These are phyloP conservation scores for Ampelomyces quisqualis DNA, from an alignment of 2,329 filamentous ascomycete genomes.

Conservation along the genomic window DNA sequence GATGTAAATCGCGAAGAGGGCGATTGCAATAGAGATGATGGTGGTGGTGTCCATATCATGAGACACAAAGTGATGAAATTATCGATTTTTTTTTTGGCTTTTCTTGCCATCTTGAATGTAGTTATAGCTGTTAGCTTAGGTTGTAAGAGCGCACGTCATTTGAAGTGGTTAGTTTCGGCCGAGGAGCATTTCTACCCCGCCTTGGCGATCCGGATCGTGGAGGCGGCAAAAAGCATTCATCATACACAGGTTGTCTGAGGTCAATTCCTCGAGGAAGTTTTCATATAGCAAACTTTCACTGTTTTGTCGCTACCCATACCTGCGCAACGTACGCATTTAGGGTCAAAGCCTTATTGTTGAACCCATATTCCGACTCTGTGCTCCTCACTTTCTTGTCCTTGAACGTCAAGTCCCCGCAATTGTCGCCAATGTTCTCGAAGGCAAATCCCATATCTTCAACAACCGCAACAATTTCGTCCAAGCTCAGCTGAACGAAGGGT, in stretches of 20 bases:
- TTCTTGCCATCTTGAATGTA: not conserved
- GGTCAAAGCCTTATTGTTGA: constrained; percentile 53
- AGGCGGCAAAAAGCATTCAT: too few species aligned
- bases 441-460: constrained; percentile 55
- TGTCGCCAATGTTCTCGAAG: constrained; percentile 49
- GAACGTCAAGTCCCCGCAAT: constrained; percentile 50
- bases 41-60: not conserved
- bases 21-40: not conserved
- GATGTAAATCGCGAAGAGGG: not conserved
- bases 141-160: not conserved
- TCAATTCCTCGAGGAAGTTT: too few species aligned
- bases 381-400: constrained; percentile 46
- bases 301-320: constrained; percentile 53
- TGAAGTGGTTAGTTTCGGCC: not conserved
- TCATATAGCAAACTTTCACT: too few species aligned
- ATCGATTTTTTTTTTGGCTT: too few species aligned
- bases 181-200: not conserved
- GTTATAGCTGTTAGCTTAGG: too few species aligned
- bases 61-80: not conserved
- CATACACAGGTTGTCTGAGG: too few species aligned
- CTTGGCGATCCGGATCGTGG: not conserved
- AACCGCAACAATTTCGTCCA: constrained; percentile 56
- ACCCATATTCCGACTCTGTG: constrained; percentile 55
- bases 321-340: constrained; percentile 58
- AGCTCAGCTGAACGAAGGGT: constrained; percentile 56